Evolutionary conservation across 129 eudicot genomes (phyloP).

Genomic region (Arctium minus): DNA sequence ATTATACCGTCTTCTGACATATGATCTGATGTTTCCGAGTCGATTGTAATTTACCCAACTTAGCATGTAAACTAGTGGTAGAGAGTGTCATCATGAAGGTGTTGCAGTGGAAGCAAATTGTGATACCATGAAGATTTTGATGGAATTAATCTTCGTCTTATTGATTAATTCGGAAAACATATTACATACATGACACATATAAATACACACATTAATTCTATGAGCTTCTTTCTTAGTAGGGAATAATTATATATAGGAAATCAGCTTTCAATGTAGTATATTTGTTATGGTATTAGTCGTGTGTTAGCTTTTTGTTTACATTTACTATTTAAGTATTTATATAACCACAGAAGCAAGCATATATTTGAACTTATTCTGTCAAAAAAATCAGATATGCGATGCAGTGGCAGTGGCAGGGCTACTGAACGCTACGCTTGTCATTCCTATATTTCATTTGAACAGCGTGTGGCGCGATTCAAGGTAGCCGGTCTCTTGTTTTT

Average conservation of each 20-base stretch:
- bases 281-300: not conserved
- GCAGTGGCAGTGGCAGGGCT: constrained; percentile 98
- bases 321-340: not conserved
- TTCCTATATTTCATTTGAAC: constrained; percentile 92
- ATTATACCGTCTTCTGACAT: too few relatives aligned
- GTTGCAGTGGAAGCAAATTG: too few relatives aligned
- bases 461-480: constrained; percentile 99
- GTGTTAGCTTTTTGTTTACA: not conserved
- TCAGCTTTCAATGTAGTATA: not conserved
- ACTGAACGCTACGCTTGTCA: constrained; percentile 94
- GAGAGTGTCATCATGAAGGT: too few relatives aligned
- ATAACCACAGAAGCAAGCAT: not conserved
- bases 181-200: too few relatives aligned
- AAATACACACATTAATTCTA: too few relatives aligned
- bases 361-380: constrained; percentile 2
- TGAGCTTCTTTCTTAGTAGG: not conserved
- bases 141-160: too few relatives aligned
- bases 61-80: too few relatives aligned
- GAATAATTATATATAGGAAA: not conserved
- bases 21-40: too few relatives aligned
- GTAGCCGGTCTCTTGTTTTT: constrained; percentile 20
- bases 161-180: too few relatives aligned
- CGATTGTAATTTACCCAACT: too few relatives aligned
- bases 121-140: too few relatives aligned
- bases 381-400: constrained; percentile 77